Conservation (phyloP, 495 filamentous ascomycete genomes). For the Extremus antarcticus region DNA sequence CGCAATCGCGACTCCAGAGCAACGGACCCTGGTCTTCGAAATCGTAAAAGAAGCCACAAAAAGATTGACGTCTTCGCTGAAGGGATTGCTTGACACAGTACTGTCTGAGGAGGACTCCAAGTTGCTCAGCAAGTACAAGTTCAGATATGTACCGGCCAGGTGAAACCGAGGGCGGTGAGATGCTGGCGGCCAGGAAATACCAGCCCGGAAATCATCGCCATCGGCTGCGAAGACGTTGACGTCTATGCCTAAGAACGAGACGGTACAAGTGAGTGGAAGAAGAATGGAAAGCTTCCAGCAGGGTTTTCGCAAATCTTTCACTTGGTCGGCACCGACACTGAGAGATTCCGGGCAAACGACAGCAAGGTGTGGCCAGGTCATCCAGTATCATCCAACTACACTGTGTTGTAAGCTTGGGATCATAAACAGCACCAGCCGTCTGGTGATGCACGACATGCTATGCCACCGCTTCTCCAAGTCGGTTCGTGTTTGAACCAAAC, state of each 20-base stretch:
- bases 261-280: slow-evolving; percentile 43
- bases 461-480: slow-evolving; percentile 44
- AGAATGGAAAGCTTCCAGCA: slow-evolving; percentile 39
- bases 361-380: slow-evolving; percentile 41
- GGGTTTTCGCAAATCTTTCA: slow-evolving; percentile 46
- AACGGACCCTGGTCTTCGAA: slow-evolving; percentile 35
- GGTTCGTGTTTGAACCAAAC: slow-evolving; percentile 38
- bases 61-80: slow-evolving; percentile 37
- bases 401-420: slow-evolving; percentile 31
- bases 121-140: no score
- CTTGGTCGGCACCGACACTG: slow-evolving; percentile 35
- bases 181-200: slow-evolving; percentile 39
- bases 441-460: slow-evolving; percentile 39
- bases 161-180: slow-evolving; percentile 36
- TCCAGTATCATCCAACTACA: slow-evolving; percentile 42
- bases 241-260: slow-evolving; percentile 46
- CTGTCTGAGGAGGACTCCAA: slow-evolving; percentile 34
- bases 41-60: slow-evolving; percentile 38
- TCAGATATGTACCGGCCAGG: no score
- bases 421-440: slow-evolving; percentile 23
- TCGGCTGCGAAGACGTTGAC: slow-evolving; percentile 33
- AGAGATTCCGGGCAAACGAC: slow-evolving; percentile 38
- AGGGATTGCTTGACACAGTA: slow-evolving; percentile 41
- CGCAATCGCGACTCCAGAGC: slow-evolving; percentile 41
- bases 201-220: slow-evolving; percentile 29